A percentile compares a stretch with the other conserved stretches of the same genome.
Evolutionary conservation across 371 early-diverging fungal species (phyloP).

Genomic region (Mortierella sp.): DNA sequence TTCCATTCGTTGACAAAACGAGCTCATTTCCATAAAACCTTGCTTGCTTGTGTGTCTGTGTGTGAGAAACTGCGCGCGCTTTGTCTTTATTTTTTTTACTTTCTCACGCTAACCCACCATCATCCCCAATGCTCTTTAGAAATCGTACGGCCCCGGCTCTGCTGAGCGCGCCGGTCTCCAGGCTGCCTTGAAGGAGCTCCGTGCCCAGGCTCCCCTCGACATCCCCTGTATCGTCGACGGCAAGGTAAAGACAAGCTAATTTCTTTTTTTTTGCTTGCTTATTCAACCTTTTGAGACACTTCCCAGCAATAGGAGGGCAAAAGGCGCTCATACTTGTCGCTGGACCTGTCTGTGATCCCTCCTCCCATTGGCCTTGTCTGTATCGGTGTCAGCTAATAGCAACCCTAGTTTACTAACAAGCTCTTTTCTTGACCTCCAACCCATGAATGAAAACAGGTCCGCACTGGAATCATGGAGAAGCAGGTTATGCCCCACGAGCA

Average conservation of each 20-base stretch:
- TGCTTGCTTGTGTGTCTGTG: background rate
- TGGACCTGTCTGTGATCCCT: background rate
- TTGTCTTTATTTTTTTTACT: constrained; percentile 16
- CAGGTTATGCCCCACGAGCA: constrained; percentile 92
- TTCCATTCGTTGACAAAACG: background rate
- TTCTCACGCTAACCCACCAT: constrained; percentile 17
- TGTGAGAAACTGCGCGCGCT: background rate
- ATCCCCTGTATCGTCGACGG: constrained; percentile 92
- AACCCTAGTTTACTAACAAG: background rate
- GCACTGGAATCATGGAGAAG: constrained; percentile 73
- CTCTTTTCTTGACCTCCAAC: too few relatives aligned
- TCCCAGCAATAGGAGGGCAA: background rate
- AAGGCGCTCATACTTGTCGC: background rate
- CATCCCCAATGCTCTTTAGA: constrained; percentile 57
- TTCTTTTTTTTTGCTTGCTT: background rate
- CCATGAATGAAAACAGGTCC: constrained; percentile 57
- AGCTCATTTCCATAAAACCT: background rate
- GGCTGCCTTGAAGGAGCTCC: constrained; percentile 84
- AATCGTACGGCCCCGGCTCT: constrained; percentile 85
- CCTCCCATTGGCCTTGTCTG: background rate
- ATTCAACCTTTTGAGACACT: background rate
- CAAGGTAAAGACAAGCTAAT: constrained; percentile 63
- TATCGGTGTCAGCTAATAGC: background rate
- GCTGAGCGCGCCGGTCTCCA: constrained; percentile 82
- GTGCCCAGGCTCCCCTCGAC: constrained; percentile 77